Evolutionary conservation across 2,329 filamentous ascomycete species (phyloP), one percentile per base, ranked within the genome.

Genomic region (Trichophyton verrucosum): DNA sequence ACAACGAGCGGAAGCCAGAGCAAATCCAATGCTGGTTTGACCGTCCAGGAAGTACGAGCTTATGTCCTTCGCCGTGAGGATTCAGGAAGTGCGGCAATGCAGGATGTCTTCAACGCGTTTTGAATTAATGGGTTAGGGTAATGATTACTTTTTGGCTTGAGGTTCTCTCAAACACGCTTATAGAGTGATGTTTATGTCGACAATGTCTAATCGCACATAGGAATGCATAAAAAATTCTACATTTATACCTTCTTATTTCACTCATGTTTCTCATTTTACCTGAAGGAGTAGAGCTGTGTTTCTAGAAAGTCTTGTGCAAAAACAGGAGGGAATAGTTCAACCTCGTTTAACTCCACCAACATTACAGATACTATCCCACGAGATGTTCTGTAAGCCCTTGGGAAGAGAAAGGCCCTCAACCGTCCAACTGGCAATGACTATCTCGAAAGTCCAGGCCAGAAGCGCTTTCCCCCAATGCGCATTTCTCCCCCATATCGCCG

Each of bases 31-130:
- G 44, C 63, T 3, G 70, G 70, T 22, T 67, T 76, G 17, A 72
- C 70, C 58, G 69, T 72, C 58, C 71, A 74, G 58, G 74, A 76
- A 62, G 86, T 96, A 71, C 86, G 88, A 75, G 85, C 86, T 1
- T 96, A 92, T 80, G 86, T 97, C 62, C 80, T 89, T 71, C 86
- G 84, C 74, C 81, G 92, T 63, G 92, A 96, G 71, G 92, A 97
- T 75, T 87, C 86, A 30, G 83, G 84, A 63, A 91, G 83, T 65
- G 82, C 86, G 22, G 91, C 88, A 0, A 88, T 96, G 67, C 91
- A 95, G 76, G 85, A 86, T 70, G 88, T 94, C 58, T 77, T 96
- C 69, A 86, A 85, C 67, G 80, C 82, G 58, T 71, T 91, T 65
- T 84, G 69, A 60, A 17, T 11, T 22, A 20, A 60, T 57, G 20